Percentiles rank a stretch among this genome's conserved stretches.
Evolutionary conservation across 768 basidiomycete species (phyloP).

Genomic region (Kondoa subrosea): DNA sequence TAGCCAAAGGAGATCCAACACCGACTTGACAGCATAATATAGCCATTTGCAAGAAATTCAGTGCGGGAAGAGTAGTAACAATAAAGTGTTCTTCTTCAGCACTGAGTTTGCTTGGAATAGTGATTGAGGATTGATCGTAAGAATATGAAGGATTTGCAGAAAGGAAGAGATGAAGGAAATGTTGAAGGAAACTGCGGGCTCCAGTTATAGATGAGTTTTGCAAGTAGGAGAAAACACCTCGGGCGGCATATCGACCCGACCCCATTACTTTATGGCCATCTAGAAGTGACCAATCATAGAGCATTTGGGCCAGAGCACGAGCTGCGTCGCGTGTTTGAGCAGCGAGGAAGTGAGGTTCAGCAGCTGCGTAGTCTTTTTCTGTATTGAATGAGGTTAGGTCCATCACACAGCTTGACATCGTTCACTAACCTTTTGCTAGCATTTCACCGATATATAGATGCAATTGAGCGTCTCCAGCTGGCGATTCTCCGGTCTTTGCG

Average conservation of each 20-base stretch:
- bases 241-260: slow-evolving; percentile 57
- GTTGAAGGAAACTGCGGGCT: slow-evolving; percentile 76
- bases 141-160: slow-evolving; percentile 37
- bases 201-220: slow-evolving; percentile 75
- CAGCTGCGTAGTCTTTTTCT: slow-evolving; percentile 61
- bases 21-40: slow-evolving; percentile 58
- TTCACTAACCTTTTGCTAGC: slow-evolving; percentile 53
- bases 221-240: slow-evolving; percentile 45
- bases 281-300: slow-evolving; percentile 52
- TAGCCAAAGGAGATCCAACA: slow-evolving; percentile 10
- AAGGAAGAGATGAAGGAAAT: slow-evolving; percentile 52
- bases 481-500: slow-evolving; percentile 54
- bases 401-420: too few relatives aligned
- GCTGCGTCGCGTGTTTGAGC: slow-evolving; percentile 82
- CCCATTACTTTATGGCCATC: slow-evolving; percentile 36
- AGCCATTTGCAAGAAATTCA: slow-evolving; percentile 84
- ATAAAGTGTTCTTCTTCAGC: slow-evolving; percentile 40
- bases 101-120: background rate
- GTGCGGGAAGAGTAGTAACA: slow-evolving; percentile 52
- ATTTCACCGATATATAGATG: slow-evolving; percentile 83
- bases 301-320: slow-evolving; percentile 65
- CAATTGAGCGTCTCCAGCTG: slow-evolving; percentile 71
- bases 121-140: slow-evolving; percentile 13
- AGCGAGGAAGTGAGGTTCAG: slow-evolving; percentile 67
- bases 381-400: background rate